Evolutionary conservation across 331 rosid species (phyloP), one percentile per base, ranked within the genome.

Genomic region (Pyracantha coccinea): DNA sequence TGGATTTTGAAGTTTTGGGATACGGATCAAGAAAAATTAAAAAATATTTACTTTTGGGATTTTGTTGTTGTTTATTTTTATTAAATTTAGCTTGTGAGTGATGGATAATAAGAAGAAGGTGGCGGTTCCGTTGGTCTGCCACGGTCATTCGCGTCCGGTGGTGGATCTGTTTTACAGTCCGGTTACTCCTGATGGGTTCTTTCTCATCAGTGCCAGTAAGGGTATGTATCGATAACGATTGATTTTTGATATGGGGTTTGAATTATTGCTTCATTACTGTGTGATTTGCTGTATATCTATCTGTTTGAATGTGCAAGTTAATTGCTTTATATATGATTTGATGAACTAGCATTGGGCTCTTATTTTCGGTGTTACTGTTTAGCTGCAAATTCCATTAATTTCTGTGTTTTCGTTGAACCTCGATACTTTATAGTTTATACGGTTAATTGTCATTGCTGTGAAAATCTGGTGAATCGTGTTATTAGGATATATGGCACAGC

Each of bases 201-300:
- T 93, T 79, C 93, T 93, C 82, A 86, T 92, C 85, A 92, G 98
- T 75, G 98, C 98, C 69, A 92, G 98, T 92, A 92, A 92, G 82
- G 98, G 98, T 92, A 84, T 32, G 81, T 10, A 32, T 23, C 68
- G 7, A 41, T 9, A 13, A 33, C 19, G 13, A 2, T 6, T 20
- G 21, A 13, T 20, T 15, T 24, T 45, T 5, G 2, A 6, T 29
- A 0, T 57, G 8, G 63, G 2, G n/a, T 44, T 60, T 55, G 32
- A 1, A 44, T 57, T 20, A 59, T 31, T 35, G 59, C 32, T 10
- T 53, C 41, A 17, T 54, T 20, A 31, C 21, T 53, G 17, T 73
- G 3, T 72, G 14, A 32, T 33, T 57, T 72, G 41, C 23, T 12
- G 4, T 66, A 24, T 13, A 14, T 41, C 17, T 15, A 38, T 19